Evolutionary conservation across 805 yeast species (phyloP), one percentile per base, ranked within the genome.

Genomic region (Saccharomycopsis selenospora): DNA sequence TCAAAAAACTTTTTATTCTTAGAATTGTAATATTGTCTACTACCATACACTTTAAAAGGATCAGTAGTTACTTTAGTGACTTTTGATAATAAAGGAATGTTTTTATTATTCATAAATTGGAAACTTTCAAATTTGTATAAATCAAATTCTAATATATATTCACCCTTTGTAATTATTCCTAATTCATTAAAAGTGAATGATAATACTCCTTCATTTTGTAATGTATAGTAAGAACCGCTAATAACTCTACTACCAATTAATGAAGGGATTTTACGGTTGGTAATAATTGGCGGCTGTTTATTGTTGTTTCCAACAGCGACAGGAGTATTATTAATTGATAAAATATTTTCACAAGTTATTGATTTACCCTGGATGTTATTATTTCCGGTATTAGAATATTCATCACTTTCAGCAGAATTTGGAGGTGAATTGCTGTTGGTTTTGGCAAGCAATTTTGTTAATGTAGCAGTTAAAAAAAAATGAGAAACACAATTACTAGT

Each of bases 41-140:
- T 29, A 4, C 49, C 44, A n/a, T 40, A 40, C n/a, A 46, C 28
- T 24, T 46, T 41, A 6, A 46, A 14, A 5, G 8, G 6, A 17
- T 40, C 26, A 14, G 38, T 27, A 36, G 24, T 11, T 7, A 30
- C 28, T 22, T 11, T 28, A 3, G 46, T 18, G 11, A 43, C 46
- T 13, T 24, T 18, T 4, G 46, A 27, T 17, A 43, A 30, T 20
- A 43, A 24, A 11, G 46, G 46, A 17, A 23, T n/a, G 13, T n/a
- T 42, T 17, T 11, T n/a, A n/a, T 20, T 10, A 5, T 20, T n/a
- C 22, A 14, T n/a, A 33, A 46, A 24, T 11, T 40, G 23, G 14
- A 18, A 26, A 38, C 49, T 36, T 29, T 46, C 49, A 40, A 40
- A 27, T 26, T 46, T 46, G 40, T 22, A 46, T 13, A 46, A 25